Evolutionary conservation across 768 basidiomycete genomes (phyloP).

Genomic region (Boletus tylopilopsis): DNA sequence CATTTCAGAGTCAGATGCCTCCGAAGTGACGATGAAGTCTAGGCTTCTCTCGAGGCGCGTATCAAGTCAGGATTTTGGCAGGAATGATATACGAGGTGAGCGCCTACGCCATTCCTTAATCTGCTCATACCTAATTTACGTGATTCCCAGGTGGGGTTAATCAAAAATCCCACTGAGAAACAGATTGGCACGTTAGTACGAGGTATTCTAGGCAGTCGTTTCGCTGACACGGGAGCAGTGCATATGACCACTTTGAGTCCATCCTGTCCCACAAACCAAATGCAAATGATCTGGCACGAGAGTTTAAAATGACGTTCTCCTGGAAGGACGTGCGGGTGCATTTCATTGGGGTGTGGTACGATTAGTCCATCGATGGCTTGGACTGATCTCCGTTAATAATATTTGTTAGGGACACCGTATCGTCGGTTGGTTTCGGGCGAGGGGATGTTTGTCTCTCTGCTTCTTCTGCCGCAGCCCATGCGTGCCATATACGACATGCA

Average conservation of each 20-base stretch:
- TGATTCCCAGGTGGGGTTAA: slow-evolving; percentile 31
- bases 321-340: slow-evolving; percentile 41
- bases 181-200: slow-evolving; percentile 30
- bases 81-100: slow-evolving; percentile 4
- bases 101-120: not conserved
- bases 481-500: slow-evolving; percentile 60
- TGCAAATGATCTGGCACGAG: slow-evolving; percentile 12
- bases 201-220: too few relatives aligned
- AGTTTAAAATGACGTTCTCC: slow-evolving; percentile 47
- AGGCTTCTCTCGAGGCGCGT: slow-evolving; percentile 8
- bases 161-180: slow-evolving; percentile 26
- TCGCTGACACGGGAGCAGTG: not conserved
- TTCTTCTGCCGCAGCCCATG: slow-evolving; percentile 51
- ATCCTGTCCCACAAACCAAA: slow-evolving; percentile 15
- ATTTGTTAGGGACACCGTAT: slow-evolving; percentile 58
- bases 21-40: not conserved
- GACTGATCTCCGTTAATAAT: not conserved
- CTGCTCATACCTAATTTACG: not conserved
- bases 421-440: slow-evolving; percentile 47
- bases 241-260: slow-evolving; percentile 8
- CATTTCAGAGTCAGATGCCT: not conserved
- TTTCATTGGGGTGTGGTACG: slow-evolving; percentile 51
- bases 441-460: slow-evolving; percentile 50
- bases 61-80: slow-evolving; percentile 7
- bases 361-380: slow-evolving; percentile 5